Conservation (phyloP, 2,329 filamentous ascomycete species). For the Aspergillaceae sp. region DNA sequence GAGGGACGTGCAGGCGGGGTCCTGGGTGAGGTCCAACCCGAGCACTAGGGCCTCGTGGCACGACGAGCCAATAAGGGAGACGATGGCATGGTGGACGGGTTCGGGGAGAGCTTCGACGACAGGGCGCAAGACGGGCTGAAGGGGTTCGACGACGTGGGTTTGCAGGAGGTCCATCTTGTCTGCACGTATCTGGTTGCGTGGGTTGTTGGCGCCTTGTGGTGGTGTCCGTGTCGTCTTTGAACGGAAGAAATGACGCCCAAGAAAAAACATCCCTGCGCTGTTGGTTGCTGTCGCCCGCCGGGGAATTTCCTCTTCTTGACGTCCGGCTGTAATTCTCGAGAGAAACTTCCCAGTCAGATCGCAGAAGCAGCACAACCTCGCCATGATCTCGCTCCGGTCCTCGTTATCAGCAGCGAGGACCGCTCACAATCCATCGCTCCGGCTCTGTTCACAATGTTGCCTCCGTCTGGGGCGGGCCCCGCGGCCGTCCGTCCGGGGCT, state of each 20-base stretch:
- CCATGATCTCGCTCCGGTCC: slow-evolving; percentile 32
- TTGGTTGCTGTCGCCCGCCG: slow-evolving; percentile 22
- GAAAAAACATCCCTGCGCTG: slow-evolving; percentile 11
- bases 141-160: slow-evolving; percentile 31
- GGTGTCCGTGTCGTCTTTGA: neutral
- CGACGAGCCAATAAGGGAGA: slow-evolving; percentile 67
- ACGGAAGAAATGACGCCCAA: neutral
- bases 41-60: slow-evolving; percentile 85
- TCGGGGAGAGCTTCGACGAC: slow-evolving; percentile 65
- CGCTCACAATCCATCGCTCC: slow-evolving; percentile 18
- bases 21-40: slow-evolving; percentile 65
- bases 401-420: slow-evolving; percentile 25
- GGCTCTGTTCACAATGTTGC: slow-evolving; percentile 29
- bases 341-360: too few species aligned
- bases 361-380: slow-evolving; percentile 5
- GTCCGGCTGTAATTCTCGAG: neutral
- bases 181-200: too few species aligned
- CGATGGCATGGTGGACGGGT: slow-evolving; percentile 64
- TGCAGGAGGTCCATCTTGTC: slow-evolving; percentile 36
- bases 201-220: neutral
- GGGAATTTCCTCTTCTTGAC: slow-evolving; percentile 15
- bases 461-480: slow-evolving; percentile 11
- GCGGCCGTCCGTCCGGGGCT: slow-evolving; percentile 19
- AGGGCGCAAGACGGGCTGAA: slow-evolving; percentile 49
- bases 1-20: slow-evolving; percentile 74